Percentiles rank a stretch among this genome's conserved stretches.
phyloP scores from a whole-genome alignment of 1,284 basidiomycete genomes.

The Taiwanofungus camphoratus region DNA sequence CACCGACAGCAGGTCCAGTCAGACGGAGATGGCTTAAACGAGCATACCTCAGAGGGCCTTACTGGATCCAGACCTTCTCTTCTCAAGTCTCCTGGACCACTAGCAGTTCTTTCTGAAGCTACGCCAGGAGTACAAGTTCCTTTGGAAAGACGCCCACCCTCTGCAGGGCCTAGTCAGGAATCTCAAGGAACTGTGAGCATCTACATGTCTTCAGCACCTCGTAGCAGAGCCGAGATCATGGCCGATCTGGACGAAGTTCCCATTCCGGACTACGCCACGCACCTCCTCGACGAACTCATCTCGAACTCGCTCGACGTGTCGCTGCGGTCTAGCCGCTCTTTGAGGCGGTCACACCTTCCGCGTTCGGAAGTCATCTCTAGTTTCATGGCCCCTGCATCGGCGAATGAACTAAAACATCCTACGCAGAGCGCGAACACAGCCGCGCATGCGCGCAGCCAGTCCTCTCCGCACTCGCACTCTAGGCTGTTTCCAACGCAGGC shows the following conservation, averaged over 20 bases:
- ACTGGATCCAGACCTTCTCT: too few relatives aligned
- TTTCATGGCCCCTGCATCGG: too few relatives aligned
- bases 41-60: too few relatives aligned
- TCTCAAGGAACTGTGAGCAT: too few relatives aligned
- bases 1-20: too few relatives aligned
- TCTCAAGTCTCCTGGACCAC: too few relatives aligned
- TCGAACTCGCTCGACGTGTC: slow-evolving; percentile 16
- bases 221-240: slow-evolving; percentile 17
- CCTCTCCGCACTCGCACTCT: neutral
- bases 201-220: slow-evolving; percentile 9
- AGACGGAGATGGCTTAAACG: too few relatives aligned
- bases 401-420: too few relatives aligned
- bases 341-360: neutral
- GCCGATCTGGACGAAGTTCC: slow-evolving; percentile 15
- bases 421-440: neutral
- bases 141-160: too few relatives aligned
- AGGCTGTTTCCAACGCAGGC: neutral
- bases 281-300: slow-evolving; percentile 21
- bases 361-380: too few relatives aligned
- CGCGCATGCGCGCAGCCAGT: neutral
- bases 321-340: slow-evolving; percentile 3
- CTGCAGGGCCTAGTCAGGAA: slow-evolving; percentile 13
- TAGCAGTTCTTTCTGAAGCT: too few relatives aligned
- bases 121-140: too few relatives aligned
- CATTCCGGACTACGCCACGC: slow-evolving; percentile 21